phyloP scores from a whole-genome alignment of 306 rosid genomes.

The Lagenaria siceraria region DNA sequence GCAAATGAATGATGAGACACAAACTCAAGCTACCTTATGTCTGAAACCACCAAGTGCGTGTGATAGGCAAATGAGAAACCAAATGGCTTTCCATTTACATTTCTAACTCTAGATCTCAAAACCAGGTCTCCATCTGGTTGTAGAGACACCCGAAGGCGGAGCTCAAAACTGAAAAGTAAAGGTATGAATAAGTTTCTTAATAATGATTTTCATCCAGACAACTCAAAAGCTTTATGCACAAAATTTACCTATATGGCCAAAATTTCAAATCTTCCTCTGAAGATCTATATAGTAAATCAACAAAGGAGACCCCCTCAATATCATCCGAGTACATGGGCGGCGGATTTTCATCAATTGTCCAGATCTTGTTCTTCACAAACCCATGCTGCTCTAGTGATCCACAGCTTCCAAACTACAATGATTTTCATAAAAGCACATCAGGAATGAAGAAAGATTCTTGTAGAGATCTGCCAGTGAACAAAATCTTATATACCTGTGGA shows the following conservation, averaged over 20 bases:
- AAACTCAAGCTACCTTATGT: slow-evolving; percentile 51
- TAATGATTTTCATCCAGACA: not conserved
- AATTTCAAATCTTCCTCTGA: slow-evolving; percentile 67
- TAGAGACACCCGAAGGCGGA: slow-evolving; percentile 73
- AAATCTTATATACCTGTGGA: slow-evolving; percentile 54
- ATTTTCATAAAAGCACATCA: slow-evolving; percentile 5
- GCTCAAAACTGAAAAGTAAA: slow-evolving; percentile 53
- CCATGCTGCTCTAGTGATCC: slow-evolving; percentile 81
- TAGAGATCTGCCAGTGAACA: not conserved
- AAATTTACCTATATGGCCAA: slow-evolving; percentile 61
- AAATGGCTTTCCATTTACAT: slow-evolving; percentile 69
- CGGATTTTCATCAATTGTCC: slow-evolving; percentile 67
- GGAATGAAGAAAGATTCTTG: not conserved
- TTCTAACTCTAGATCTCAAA: slow-evolving; percentile 65
- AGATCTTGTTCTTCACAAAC: slow-evolving; percentile 81
- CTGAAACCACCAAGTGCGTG: slow-evolving; percentile 71
- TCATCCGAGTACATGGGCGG: slow-evolving; percentile 41
- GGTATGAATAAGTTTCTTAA: slow-evolving; percentile 10
- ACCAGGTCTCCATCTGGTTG: slow-evolving; percentile 44
- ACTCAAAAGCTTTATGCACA: not conserved
- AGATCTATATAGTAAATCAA: slow-evolving; percentile 65
- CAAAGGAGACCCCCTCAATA: slow-evolving; percentile 40
- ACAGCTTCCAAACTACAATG: slow-evolving; percentile 68
- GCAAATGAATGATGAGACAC: slow-evolving; percentile 10
- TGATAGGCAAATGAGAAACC: slow-evolving; percentile 85